Evolutionary conservation across 768 basidiomycete species (phyloP), one percentile per base, ranked within the genome.

Genomic region (Tricholomella constricta): DNA sequence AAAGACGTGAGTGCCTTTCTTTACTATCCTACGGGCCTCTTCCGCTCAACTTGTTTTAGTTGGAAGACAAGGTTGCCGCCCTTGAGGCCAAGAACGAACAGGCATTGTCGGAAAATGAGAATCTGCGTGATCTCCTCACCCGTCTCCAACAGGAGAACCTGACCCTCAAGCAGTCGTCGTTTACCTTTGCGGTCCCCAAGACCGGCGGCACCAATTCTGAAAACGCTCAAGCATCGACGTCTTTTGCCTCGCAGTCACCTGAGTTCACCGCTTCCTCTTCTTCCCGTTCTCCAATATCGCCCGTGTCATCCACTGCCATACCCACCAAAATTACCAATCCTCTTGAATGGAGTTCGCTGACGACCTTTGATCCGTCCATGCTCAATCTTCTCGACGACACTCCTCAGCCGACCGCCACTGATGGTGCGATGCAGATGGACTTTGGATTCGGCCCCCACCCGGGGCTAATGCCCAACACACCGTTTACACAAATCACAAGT

Each of bases 121-220:
- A 95, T 63, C 77, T 97, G 20, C 85, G 90, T 41, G 94, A 95
- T 65, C 79, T 96, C 45, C 78, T 96, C 38, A 74, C 83, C 46
- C 84, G 94, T 11, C 76, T 98, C 2, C 94, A 95, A 66, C 84
- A 83, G 51, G 94, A 98, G 74, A 96, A 95, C 57, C 70, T 91
- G 49, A 72, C 83, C 45, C 81, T 97, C 61, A 94, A 90, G 69
- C 83, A 91, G 65, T 71, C 81, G 0, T 77, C 86, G 2, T 98
- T 97, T 69, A 95, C 93, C 1, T 96, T 96, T 64, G 70, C 84
- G 1, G 79, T 94, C 37, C 88, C 91, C 12, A 75, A 75, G 52
- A 55, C 61, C 46, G 58, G 64, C 7, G 51, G 37, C 34, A 58
- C 45, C 27, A 17, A 40, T 42, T 12, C 61, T 51, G 55, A 61